A percentile compares a stretch with the other conserved stretches of the same genome.
Evolutionary conservation across 768 basidiomycete genomes (phyloP).

Genomic region (Russula earlei): DNA sequence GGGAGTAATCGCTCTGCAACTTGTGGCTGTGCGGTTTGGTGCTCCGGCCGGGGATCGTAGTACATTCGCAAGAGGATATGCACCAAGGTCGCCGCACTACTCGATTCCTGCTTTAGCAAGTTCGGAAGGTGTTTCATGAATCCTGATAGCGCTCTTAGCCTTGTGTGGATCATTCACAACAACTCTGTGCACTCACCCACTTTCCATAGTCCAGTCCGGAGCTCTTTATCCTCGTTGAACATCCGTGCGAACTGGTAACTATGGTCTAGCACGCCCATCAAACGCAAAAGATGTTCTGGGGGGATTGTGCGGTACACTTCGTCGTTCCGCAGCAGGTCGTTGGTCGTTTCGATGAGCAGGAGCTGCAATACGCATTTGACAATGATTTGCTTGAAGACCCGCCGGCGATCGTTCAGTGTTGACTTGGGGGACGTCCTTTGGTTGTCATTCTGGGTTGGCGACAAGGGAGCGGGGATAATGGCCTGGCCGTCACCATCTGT

Average conservation of each 20-base stretch:
- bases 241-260: slow-evolving; percentile 95
- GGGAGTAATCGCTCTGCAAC: slow-evolving; percentile 66
- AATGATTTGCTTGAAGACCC: slow-evolving; percentile 96
- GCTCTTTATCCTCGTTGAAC: slow-evolving; percentile 98
- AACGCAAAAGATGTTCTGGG: slow-evolving; percentile 80
- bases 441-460: slow-evolving; percentile 52
- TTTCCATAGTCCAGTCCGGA: slow-evolving; percentile 97
- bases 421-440: slow-evolving; percentile 38
- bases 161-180: background rate
- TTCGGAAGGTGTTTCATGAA: slow-evolving; percentile 99
- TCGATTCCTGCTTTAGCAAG: slow-evolving; percentile 95
- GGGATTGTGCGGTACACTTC: slow-evolving; percentile 91
- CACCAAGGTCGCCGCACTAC: slow-evolving; percentile 89
- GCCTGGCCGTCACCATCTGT: slow-evolving; percentile 56
- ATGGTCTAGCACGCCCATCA: slow-evolving; percentile 95
- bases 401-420: slow-evolving; percentile 63
- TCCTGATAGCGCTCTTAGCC: slow-evolving; percentile 39
- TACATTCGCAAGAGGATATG: slow-evolving; percentile 92
- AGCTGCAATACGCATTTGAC: slow-evolving; percentile 98
- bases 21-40: slow-evolving; percentile 73
- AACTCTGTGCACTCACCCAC: slow-evolving; percentile 59
- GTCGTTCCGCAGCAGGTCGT: slow-evolving; percentile 87
- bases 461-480: slow-evolving; percentile 82
- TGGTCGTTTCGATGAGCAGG: slow-evolving; percentile 92
- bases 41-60: slow-evolving; percentile 79